phyloP scores from a whole-genome alignment of 73 alveolate genomes.

The Stentor coeruleus region DNA sequence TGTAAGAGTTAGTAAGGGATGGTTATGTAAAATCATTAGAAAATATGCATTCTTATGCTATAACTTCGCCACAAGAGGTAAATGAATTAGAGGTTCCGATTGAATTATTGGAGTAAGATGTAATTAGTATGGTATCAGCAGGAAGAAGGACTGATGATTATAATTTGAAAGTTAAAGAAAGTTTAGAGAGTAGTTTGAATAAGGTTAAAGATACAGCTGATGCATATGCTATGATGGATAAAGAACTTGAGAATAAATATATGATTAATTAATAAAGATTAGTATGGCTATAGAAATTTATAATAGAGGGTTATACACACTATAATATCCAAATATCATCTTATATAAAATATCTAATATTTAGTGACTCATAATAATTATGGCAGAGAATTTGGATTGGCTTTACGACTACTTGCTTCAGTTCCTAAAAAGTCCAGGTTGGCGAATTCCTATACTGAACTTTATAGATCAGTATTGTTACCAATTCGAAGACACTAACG shows the following conservation, averaged over 20 bases:
- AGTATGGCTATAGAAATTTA: too few relatives aligned
- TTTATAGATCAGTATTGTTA: slow-evolving; percentile 73
- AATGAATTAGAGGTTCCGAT: neutral
- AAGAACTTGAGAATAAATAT: too few relatives aligned
- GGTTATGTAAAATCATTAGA: neutral
- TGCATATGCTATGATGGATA: too few relatives aligned
- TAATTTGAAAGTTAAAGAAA: neutral
- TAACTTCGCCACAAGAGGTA: neutral
- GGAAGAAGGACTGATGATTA: neutral
- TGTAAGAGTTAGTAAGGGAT: neutral
- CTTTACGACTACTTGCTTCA: slow-evolving; percentile 61
- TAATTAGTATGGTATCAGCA: neutral
- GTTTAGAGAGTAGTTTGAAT: neutral
- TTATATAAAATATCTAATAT: too few relatives aligned
- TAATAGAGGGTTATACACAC: too few relatives aligned
- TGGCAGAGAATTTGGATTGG: slow-evolving; percentile 52
- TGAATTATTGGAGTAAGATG: neutral
- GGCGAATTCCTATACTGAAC: slow-evolving; percentile 69
- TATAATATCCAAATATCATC: too few relatives aligned
- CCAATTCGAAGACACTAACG: slow-evolving; percentile 81
- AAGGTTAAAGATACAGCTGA: neutral
- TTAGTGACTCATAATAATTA: slow-evolving; percentile 14
- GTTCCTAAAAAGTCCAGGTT: slow-evolving; percentile 60
- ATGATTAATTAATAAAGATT: too few relatives aligned
- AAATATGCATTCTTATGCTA: neutral